Evolutionary conservation across 345 rosid species (phyloP), one percentile per base, ranked within the genome.

Genomic region (Melaleuca alternifolia): DNA sequence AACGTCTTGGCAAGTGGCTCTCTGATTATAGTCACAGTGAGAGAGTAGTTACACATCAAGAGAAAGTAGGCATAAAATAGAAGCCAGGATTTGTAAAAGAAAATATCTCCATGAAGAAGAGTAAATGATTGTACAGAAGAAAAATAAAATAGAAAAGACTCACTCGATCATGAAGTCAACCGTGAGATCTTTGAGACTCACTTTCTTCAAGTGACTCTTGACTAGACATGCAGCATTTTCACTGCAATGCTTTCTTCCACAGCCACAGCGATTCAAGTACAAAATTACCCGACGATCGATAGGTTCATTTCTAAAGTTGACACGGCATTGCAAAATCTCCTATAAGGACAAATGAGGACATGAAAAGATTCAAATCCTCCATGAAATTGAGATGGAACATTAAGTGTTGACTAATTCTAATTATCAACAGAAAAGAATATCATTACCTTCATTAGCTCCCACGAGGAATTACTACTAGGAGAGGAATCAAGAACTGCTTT

Each of bases 401-500:
- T 8, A 3, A 26, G 51, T 46, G 76, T n/a, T 85, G 20, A 23
- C 81, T 54, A 54, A 46, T 48, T 53, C 18, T 20, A 85, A 85
- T 46, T 51, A 56, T 85, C 76, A 79, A 85, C 50, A 82, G 54
- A 76, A 52, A 37, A 50, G 76, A 83, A 21, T 85, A 51, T 81
- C 46, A 54, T 44, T 90, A 97, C 99, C 99, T 97, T 97, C 99
- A 97, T 97, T 90, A 91, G 87, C 85, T 97, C 99, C 99, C 99
- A 97, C 16, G 98, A 97, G 28, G 95, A 93, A 87, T 94, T 97
- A 91, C 98, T 97, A 85, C 92, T 96, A 14, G 99, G 93, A 85
- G 93, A 87, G 83, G 99, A 96, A 94, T 97, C 99, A 88, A 97
- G 98, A 87, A 97, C 99, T 6, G 99, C 99, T 89, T 96, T 97